Conservation (phyloP, 1,139 yeast genomes). For the Saccharomyces uvarum region DNA sequence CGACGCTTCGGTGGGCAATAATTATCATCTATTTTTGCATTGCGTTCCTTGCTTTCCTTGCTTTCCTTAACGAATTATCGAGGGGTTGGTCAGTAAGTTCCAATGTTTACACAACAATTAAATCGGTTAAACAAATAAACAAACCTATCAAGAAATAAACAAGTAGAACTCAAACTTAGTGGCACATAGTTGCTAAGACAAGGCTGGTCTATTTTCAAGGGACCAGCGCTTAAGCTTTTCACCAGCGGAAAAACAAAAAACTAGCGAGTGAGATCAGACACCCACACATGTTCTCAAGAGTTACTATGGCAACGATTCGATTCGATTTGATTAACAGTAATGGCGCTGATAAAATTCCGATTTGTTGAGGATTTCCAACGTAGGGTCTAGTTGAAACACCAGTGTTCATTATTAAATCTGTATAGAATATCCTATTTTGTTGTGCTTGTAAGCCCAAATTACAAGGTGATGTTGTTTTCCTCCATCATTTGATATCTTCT, state of each 20-base stretch:
- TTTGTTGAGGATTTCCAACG: neutral
- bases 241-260: neutral
- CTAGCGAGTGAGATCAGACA: neutral
- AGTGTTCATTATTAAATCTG: neutral
- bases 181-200: neutral
- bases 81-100: neutral
- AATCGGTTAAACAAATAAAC: neutral
- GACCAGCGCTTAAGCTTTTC: neutral
- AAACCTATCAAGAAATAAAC: neutral
- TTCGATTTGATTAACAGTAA: slow-evolving; percentile 4
- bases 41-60: neutral
- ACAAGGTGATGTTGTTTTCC: neutral
- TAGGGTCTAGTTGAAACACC: neutral
- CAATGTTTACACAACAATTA: neutral
- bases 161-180: neutral
- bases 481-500: neutral
- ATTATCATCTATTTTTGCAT: neutral
- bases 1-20: neutral
- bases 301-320: neutral
- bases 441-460: neutral
- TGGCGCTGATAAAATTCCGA: slow-evolving; percentile 2
- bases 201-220: neutral
- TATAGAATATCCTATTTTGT: neutral
- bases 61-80: neutral
- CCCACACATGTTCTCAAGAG: slow-evolving; percentile 1